phyloP scores from a whole-genome alignment of 2,329 filamentous ascomycete species.

The Raffaelea deltoideospora region DNA sequence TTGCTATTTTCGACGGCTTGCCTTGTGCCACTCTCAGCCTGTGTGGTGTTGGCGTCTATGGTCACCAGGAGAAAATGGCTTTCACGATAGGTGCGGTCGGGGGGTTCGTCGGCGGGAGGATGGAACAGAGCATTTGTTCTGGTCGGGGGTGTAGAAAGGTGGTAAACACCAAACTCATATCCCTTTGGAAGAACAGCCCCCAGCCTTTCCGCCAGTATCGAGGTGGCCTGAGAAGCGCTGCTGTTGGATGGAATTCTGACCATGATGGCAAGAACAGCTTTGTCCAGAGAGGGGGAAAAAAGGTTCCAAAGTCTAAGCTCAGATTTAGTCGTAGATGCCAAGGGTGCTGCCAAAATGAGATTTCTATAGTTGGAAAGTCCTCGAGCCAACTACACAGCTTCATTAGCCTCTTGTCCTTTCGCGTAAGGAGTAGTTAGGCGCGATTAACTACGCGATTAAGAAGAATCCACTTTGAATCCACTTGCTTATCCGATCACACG shows the following conservation, averaged over 20 bases:
- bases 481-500: conserved; percentile 1
- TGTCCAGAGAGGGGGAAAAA: not conserved
- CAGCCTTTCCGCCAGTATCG: conserved; percentile 23
- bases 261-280: no score
- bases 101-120: conserved; percentile 53
- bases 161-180: conserved; percentile 54
- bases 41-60: conserved; percentile 22
- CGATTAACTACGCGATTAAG: no score
- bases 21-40: not conserved
- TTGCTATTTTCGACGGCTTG: not conserved
- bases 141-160: conserved; percentile 74
- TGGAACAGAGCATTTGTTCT: conserved; percentile 64
- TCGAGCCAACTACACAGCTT: no score
- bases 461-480: no score
- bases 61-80: conserved; percentile 56
- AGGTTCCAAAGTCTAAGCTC: no score
- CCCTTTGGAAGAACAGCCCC: conserved; percentile 37
- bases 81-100: conserved; percentile 72
- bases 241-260: no score
- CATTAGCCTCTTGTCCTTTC: no score
- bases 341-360: no score
- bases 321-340: no score
- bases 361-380: no score
- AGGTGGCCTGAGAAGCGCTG: conserved; percentile 13
- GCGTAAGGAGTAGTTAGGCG: no score